Percentiles rank a stretch among this genome's conserved stretches.
Evolutionary conservation across 2,329 filamentous ascomycete species (phyloP).

Genomic region (Achaetomium macrosporum): DNA sequence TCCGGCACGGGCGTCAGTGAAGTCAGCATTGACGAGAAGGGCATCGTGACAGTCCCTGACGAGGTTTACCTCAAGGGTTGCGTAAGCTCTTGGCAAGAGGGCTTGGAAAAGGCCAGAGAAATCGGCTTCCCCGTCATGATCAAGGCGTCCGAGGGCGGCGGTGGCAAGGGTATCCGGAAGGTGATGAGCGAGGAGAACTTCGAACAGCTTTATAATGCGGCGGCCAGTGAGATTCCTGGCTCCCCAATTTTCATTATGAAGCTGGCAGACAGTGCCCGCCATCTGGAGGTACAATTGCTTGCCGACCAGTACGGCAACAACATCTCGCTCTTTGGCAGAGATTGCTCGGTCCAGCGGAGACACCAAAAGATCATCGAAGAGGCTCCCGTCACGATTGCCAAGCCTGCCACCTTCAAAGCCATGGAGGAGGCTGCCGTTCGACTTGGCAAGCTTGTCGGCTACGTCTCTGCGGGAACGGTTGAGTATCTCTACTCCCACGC

Average conservation of each 20-base stretch:
- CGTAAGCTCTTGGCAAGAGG: slow-evolving; percentile 83
- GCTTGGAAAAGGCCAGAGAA: slow-evolving; percentile 74
- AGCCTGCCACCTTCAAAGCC: slow-evolving; percentile 77
- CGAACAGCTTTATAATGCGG: slow-evolving; percentile 82
- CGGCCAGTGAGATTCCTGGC: slow-evolving; percentile 93
- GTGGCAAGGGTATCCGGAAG: slow-evolving; percentile 98
- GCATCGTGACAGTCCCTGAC: slow-evolving; percentile 88
- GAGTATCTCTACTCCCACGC: slow-evolving; percentile 98
- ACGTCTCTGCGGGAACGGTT: slow-evolving; percentile 97
- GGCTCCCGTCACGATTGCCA: slow-evolving; percentile 94
- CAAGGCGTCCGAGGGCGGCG: slow-evolving; percentile 98
- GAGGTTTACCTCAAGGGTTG: slow-evolving; percentile 85
- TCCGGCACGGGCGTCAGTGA: slow-evolving; percentile 86
- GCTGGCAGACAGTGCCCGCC: slow-evolving; percentile 89
- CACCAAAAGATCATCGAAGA: slow-evolving; percentile 99
- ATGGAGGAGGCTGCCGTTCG: slow-evolving; percentile 98
- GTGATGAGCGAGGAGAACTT: slow-evolving; percentile 82
- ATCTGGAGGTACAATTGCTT: slow-evolving; percentile 94
- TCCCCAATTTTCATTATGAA: slow-evolving; percentile 99
- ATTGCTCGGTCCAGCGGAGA: slow-evolving; percentile 95
- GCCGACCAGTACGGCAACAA: slow-evolving; percentile 99
- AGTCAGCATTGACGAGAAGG: slow-evolving; percentile 70
- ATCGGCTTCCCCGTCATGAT: slow-evolving; percentile 99
- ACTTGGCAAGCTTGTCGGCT: slow-evolving; percentile 88
- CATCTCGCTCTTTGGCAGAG: slow-evolving; percentile 96